A percentile compares a stretch with the other conserved stretches of the same genome.
Conservation (phyloP, 768 basidiomycete genomes). For the Cystofilobasidium macerans region DNA sequence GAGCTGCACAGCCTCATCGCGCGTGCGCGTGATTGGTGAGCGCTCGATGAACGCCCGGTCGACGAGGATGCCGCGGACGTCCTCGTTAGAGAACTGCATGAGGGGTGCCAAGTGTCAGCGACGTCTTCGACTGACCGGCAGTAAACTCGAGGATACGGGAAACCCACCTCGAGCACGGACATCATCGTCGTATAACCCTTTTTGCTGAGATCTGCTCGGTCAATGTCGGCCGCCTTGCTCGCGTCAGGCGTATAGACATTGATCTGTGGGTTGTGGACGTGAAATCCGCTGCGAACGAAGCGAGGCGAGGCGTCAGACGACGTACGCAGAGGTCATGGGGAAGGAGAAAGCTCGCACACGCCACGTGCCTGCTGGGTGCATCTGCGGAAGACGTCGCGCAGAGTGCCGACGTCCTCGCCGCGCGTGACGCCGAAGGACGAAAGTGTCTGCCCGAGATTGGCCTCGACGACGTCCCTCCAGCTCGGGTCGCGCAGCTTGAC, state of each 20-base stretch:
- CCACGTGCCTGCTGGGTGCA: conserved; percentile 15
- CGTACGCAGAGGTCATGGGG: too few species aligned
- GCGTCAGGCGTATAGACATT: conserved; percentile 20
- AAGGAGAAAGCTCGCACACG: too few species aligned
- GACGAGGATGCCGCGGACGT: conserved; percentile 69
- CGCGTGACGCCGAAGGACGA: conserved; percentile 66
- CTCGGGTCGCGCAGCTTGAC: conserved; percentile 60
- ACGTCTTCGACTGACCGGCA: neutral
- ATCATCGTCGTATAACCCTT: conserved; percentile 57
- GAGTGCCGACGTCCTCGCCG: conserved; percentile 45
- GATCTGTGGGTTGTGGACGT: conserved; percentile 4
- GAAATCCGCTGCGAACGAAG: neutral
- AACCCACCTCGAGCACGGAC: conserved; percentile 65
- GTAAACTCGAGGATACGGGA: conserved; percentile 7
- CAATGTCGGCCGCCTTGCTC: conserved; percentile 10
- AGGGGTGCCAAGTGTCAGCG: too few species aligned
- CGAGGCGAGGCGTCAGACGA: too few species aligned
- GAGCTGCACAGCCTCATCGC: conserved; percentile 51
- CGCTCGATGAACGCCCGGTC: conserved; percentile 63
- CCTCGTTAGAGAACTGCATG: conserved; percentile 60
- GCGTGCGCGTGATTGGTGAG: conserved; percentile 53
- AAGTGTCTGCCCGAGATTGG: conserved; percentile 50
- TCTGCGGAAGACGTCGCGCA: conserved; percentile 38
- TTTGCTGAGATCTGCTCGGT: conserved; percentile 4
- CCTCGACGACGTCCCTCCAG: conserved; percentile 60